phyloP scores from a whole-genome alignment of 1,139 yeast genomes.

The Suzukiozyma palmioleophila region DNA sequence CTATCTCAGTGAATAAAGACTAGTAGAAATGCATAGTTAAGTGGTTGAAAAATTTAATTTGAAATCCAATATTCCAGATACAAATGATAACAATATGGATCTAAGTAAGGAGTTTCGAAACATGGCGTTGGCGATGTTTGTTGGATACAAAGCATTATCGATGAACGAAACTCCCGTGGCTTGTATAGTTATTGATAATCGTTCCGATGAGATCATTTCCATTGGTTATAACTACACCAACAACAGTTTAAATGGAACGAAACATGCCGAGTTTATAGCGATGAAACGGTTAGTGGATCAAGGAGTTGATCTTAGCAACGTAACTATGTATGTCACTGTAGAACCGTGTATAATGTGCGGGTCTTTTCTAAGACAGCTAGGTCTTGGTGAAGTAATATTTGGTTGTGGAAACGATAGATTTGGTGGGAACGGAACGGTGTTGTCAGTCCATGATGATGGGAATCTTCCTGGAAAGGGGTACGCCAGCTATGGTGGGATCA shows the following conservation, averaged over 20 bases:
- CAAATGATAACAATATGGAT: slow-evolving; percentile 9
- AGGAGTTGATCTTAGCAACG: slow-evolving; percentile 35
- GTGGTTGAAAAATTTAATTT: too few species aligned
- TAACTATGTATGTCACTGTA: slow-evolving; percentile 80
- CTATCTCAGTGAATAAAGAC: not conserved
- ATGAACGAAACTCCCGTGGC: slow-evolving; percentile 74
- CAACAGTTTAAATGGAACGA: slow-evolving; percentile 72
- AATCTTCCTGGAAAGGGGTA: slow-evolving; percentile 37
- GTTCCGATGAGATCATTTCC: slow-evolving; percentile 52
- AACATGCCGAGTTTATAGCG: slow-evolving; percentile 91
- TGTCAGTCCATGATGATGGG: slow-evolving; percentile 53
- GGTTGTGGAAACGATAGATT: slow-evolving; percentile 95
- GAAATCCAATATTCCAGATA: too few species aligned
- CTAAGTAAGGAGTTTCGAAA: slow-evolving; percentile 24
- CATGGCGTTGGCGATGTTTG: slow-evolving; percentile 38
- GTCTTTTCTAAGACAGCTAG: slow-evolving; percentile 78
- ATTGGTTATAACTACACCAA: slow-evolving; percentile 90
- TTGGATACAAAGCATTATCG: slow-evolving; percentile 38
- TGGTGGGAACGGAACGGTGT: slow-evolving; percentile 93
- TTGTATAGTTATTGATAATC: slow-evolving; percentile 54
- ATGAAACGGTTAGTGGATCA: slow-evolving; percentile 36
- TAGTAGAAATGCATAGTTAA: not conserved
- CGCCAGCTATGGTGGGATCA: slow-evolving; percentile 68
- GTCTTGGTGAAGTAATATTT: slow-evolving; percentile 67
- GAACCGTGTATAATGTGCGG: slow-evolving; percentile 99